Percentiles rank a stretch among this genome's conserved stretches.
Conservation (phyloP, 495 filamentous ascomycete species). For the Venustampulla echinocandica region DNA sequence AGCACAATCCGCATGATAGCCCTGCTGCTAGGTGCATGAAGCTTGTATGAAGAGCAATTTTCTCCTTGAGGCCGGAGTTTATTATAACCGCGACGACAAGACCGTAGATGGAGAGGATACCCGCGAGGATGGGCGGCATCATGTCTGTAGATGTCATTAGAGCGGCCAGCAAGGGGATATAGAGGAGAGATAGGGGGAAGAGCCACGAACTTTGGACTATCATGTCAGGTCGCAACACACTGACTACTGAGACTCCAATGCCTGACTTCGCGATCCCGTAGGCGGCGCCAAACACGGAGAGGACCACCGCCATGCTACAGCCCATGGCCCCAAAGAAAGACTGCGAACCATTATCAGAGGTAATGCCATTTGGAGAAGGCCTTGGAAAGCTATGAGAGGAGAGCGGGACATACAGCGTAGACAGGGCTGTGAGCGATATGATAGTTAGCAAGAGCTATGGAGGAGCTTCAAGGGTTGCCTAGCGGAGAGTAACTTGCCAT, state of each 20-base stretch:
- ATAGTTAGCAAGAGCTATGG: neutral
- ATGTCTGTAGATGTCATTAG: slow-evolving; percentile 49
- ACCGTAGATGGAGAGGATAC: slow-evolving; percentile 62
- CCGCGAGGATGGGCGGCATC: slow-evolving; percentile 63
- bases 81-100: slow-evolving; percentile 42
- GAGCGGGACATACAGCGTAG: slow-evolving; percentile 28
- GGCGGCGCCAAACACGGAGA: slow-evolving; percentile 67
- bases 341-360: slow-evolving; percentile 17
- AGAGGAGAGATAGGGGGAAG: slow-evolving; percentile 39
- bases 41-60: slow-evolving; percentile 36
- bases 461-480: neutral
- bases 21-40: slow-evolving; percentile 41
- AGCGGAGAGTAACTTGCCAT: slow-evolving; percentile 18
- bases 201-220: slow-evolving; percentile 61
- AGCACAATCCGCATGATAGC: slow-evolving; percentile 37
- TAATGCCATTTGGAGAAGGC: neutral
- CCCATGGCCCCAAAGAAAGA: slow-evolving; percentile 44
- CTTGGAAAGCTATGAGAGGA: neutral
- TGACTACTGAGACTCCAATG: slow-evolving; percentile 67
- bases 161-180: too few relatives aligned
- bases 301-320: slow-evolving; percentile 57
- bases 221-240: slow-evolving; percentile 54
- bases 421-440: slow-evolving; percentile 26
- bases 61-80: slow-evolving; percentile 33
- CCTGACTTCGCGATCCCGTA: slow-evolving; percentile 84